Base-by-base conservation (phyloP, 495 filamentous ascomycete species). In the Apiosordaria backusii region DNA sequence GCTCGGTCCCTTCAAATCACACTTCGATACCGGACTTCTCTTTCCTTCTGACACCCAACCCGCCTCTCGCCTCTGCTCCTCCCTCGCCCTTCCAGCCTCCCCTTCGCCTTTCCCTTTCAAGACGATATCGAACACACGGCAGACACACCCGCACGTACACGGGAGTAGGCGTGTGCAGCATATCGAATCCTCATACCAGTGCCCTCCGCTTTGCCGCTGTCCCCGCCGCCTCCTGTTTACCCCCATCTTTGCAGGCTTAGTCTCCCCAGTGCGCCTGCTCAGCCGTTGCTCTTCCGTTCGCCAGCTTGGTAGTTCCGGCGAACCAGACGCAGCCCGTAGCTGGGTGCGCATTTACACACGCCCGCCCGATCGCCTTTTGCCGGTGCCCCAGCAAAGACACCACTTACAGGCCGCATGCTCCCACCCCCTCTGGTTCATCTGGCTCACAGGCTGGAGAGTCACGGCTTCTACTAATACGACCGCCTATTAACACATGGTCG, bases 401-500 rank as follows among this genome's bases (percentile, higher is more conserved):
- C 63, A 69, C 55, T 65, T 64, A 40, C 71, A 69, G 45, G 22
- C 70, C 60, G 57, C 64, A 62, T 61, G 57, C 55, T 60, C 50
- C 50, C 50, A 53, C 50, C 53, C 35, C 62, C 63, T 60, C 57
- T 62, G 65, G 68, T 58, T 35, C 15, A 40, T 60, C 57, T 62
- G 65, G 68, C 55, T 35, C 15, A 40, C 66, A 62, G 65, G 68
- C 63, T 63, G 65, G 62, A 63, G 63, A 65, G 52, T 68, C 61
- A 69, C 71, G 66, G 67, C 53, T 61, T 70, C 68, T 70, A 74
- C 74, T 74, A 71, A 71, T 68, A 76, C 52, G 68, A 25, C 72
- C 74, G 66, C 61, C 66, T 65, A 60, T 68, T 68, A 68, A 64
- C 58, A 53, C 61, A 68, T 64, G 71, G 65, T 66, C 66, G 74